Evolutionary conservation across 139 green algal genomes (phyloP), one percentile per base, ranked within the genome.

Genomic region (Astrephomene gubernaculifera): DNA sequence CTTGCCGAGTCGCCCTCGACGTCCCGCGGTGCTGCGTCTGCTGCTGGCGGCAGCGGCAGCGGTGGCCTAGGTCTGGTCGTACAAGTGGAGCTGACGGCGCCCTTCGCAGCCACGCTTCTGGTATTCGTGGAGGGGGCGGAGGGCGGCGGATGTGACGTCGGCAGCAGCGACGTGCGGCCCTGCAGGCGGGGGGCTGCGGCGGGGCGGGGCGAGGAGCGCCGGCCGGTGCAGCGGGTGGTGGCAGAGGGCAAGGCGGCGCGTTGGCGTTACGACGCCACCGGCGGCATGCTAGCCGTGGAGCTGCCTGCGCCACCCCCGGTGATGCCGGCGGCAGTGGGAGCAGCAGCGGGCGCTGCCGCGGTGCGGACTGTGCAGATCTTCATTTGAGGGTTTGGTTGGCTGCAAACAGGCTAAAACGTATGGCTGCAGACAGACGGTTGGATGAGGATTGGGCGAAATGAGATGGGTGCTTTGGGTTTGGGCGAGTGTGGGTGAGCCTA

Each of bases 31-130:
- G 71, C 44, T 4, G 49, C 49, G 0, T 6, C n/a, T 1, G 44
- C 44, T 7, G 49, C 24, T 2, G 71, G 39, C n/a, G 45, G 45
- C 29, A 7, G 19, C 72, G 21, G 72, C 49, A 29, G 52, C 33
- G 25, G 33, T 27, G 36, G 38, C 36, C 31, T 82, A 27, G 74
- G 74, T 54, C 7, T 82, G 27, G 54, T 41, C 2, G 44, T 82
- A 24, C 54, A 70, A 38, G 74, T 82, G 22, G 74, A 82, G 74
- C 54, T 82, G 35, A 38, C 25, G 39, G 44, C 17, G 27, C 36
- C 53, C 0, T 53, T 27, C 4, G 38, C 54, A 10, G 36, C 36
- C 39, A 71, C 74, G 36, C 74, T 82, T 2, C 53, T 71, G 36
- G 7, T 82, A 39, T 82, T 71, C 8, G 36, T 82, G 74, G 74